A percentile compares a stretch with the other conserved stretches of the same genome.
Evolutionary conservation across 148 eudicot genomes (phyloP).

Genomic region (Spergularia marina): DNA sequence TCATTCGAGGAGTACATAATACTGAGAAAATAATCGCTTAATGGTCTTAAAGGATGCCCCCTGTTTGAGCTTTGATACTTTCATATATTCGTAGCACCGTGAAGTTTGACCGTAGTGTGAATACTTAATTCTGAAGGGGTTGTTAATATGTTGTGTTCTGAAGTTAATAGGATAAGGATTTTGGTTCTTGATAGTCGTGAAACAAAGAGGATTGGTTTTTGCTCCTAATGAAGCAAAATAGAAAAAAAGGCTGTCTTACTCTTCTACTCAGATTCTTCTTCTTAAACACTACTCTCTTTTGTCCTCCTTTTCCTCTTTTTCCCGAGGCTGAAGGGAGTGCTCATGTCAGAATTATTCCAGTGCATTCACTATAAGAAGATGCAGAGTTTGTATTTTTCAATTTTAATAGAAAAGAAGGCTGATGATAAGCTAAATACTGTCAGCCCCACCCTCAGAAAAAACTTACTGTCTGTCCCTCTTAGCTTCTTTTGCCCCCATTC

Average conservation of each 20-base stretch:
- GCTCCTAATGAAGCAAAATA: constrained; percentile 9
- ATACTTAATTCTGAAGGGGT: constrained; percentile 6
- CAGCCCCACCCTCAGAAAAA: neutral
- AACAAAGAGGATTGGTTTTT: neutral
- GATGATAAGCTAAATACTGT: neutral
- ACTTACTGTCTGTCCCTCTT: neutral
- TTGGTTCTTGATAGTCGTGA: too few relatives aligned
- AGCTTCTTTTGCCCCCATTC: too few relatives aligned
- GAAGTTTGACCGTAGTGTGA: constrained; percentile 6
- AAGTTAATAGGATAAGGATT: too few relatives aligned
- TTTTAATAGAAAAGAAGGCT: neutral
- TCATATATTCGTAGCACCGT: neutral
- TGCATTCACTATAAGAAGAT: neutral
- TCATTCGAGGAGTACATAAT: neutral
- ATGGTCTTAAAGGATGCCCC: neutral
- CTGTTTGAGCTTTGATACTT: neutral
- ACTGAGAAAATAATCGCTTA: neutral
- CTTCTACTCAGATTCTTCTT: constrained; percentile 11
- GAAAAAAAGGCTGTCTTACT: constrained; percentile 10
- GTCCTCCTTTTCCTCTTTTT: constrained; percentile 11
- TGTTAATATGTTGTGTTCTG: neutral
- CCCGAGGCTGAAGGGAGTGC: constrained; percentile 1
- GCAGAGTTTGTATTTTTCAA: neutral
- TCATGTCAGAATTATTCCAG: constrained; percentile 1
- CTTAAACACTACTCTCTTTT: constrained; percentile 15